Evolutionary conservation across 768 basidiomycete species (phyloP), one percentile per base, ranked within the genome.

Genomic region (Boletus bicolor): DNA sequence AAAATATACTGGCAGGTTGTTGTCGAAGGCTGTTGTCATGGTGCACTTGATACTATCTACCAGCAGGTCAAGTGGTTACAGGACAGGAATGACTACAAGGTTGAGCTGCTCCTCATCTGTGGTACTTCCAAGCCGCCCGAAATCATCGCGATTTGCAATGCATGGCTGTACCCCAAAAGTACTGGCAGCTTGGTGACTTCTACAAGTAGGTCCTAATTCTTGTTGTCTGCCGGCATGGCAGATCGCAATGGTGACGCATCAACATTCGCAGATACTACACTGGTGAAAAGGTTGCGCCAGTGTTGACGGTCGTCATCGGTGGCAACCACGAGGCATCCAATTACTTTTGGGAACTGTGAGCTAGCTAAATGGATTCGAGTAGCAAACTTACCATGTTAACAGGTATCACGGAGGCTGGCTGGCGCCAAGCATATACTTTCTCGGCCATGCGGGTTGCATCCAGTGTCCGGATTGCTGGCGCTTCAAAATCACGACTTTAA

Each of bases 311-410:
- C 12, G 85, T 98, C 47, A 97, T 98, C 65, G 97, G 97, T 15
- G 97, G 97, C 9, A 98, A 98, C 68, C 97, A 98, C 69, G 97
- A 98, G 73, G 93, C 93, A 1, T 94, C 91, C 21, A 97, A 94
- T 63, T 97, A 98, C 67, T 79, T 98, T 75, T 95, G 92, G 88
- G 97, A 99, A 70, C 73, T 97, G 91, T 93, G 65, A 72, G 89
- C 75, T 30, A 2, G 19, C 19, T 37, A 37, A 5, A 34, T 10
- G 17, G 7, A 12, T 9, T 9, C 34, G 12, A 55, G 47, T 49
- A n/a, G 37, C 37, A 42, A 48, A 46, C 50, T 45, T 36, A 60
- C 46, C 19, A 52, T 30, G 19, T 63, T 34, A 32, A 39, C 51
- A 95, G 93, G 54, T 98, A 93, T 70, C 91, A 98, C 64, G 95